These are phyloP conservation scores for Massarina eburnea DNA, from an alignment of 2,329 filamentous ascomycete species.

Conservation along the genomic window DNA sequence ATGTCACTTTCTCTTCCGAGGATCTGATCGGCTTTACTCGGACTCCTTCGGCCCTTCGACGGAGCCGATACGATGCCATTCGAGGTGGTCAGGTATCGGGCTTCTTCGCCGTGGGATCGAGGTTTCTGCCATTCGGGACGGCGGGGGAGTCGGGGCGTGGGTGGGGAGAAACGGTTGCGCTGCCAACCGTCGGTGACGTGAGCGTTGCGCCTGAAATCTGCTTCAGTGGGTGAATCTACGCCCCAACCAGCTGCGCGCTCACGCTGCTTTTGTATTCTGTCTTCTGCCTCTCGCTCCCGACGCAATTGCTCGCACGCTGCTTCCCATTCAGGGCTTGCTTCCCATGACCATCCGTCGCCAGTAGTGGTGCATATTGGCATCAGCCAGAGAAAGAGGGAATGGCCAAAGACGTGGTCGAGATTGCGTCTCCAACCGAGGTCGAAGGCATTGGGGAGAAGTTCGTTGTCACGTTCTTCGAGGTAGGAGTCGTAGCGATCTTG, in stretches of 20 bases:
- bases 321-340: slow-evolving; percentile 77
- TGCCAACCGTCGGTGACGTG: slow-evolving; percentile 34
- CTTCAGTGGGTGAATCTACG: slow-evolving; percentile 41
- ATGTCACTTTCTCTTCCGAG: slow-evolving; percentile 42
- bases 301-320: slow-evolving; percentile 66
- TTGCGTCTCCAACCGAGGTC: slow-evolving; percentile 85
- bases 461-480: slow-evolving; percentile 84
- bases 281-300: slow-evolving; percentile 40
- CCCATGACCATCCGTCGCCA: slow-evolving; percentile 94
- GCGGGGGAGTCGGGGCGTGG: slow-evolving; percentile 28
- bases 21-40: slow-evolving; percentile 46
- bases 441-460: slow-evolving; percentile 89
- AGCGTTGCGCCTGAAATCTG: slow-evolving; percentile 35
- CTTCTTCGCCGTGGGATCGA: slow-evolving; percentile 26
- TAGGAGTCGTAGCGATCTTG: slow-evolving; percentile 74
- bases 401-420: slow-evolving; percentile 78
- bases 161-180: slow-evolving; percentile 26
- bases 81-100: slow-evolving; percentile 38
- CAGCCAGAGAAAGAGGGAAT: slow-evolving; percentile 70
- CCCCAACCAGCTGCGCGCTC: slow-evolving; percentile 72
- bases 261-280: slow-evolving; percentile 59
- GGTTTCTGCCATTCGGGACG: slow-evolving; percentile 36
- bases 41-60: slow-evolving; percentile 38
- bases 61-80: slow-evolving; percentile 36
- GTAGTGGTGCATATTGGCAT: slow-evolving; percentile 82